Conservation (phyloP, 2,329 filamentous ascomycete species). For the Paraphaeosphaeria sporulosa region DNA sequence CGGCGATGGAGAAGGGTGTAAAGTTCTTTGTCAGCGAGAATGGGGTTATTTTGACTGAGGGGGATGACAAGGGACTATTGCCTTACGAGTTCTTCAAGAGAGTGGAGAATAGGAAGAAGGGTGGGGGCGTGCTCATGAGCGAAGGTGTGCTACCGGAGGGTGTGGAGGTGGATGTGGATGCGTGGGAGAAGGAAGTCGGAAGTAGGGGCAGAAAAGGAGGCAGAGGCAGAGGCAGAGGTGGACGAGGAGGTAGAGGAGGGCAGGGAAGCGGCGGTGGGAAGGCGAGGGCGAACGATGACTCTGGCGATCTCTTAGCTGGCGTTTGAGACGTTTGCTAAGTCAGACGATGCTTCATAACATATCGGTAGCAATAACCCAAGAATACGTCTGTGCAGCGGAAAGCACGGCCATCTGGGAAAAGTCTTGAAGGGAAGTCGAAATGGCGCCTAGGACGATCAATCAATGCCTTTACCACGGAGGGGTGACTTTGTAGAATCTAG, state of each 20-base stretch:
- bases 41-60: constrained; percentile 56
- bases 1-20: constrained; percentile 67
- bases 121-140: constrained; percentile 72
- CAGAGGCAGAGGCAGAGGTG: constrained; percentile 33
- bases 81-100: constrained; percentile 68
- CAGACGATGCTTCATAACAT: too few relatives aligned
- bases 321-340: constrained; percentile 13
- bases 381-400: too few relatives aligned
- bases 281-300: constrained; percentile 32
- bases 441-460: too few relatives aligned
- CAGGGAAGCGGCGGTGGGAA: constrained; percentile 31
- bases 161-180: constrained; percentile 47
- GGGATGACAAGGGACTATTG: constrained; percentile 55
- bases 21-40: constrained; percentile 73
- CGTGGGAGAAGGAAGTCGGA: constrained; percentile 43
- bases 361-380: too few relatives aligned
- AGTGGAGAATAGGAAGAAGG: constrained; percentile 69
- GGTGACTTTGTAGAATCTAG: too few relatives aligned
- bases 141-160: constrained; percentile 66
- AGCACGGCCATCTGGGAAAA: too few relatives aligned
- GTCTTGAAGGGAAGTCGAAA: too few relatives aligned
- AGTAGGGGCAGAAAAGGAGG: constrained; percentile 21
- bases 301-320: constrained; percentile 29
- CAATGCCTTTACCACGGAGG: too few relatives aligned
- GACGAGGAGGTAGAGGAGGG: constrained; percentile 32